Percentiles rank a stretch among this genome's conserved stretches.
Evolutionary conservation across 83 land plant genomes (phyloP).

Genomic region (Isoetes engelmannii): DNA sequence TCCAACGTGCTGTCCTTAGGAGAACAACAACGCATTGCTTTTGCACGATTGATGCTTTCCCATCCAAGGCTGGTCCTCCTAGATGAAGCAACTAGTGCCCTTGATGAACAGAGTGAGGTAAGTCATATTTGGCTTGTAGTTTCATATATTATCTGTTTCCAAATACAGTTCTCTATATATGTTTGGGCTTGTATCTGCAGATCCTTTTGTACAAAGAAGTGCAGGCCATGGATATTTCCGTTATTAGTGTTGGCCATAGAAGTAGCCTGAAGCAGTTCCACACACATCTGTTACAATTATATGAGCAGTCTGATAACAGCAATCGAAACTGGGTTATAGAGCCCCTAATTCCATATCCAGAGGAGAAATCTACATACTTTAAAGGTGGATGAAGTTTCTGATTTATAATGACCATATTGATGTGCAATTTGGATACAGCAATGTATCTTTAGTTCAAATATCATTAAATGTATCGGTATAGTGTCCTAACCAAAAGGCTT

Average conservation of each 20-base stretch:
- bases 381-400: too few relatives aligned
- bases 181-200: constrained; percentile 35
- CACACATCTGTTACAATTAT: constrained; percentile 37
- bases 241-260: constrained; percentile 81
- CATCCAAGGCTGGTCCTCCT: constrained; percentile 65
- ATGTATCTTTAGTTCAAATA: too few relatives aligned
- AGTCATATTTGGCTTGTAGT: not conserved
- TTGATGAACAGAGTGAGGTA: constrained; percentile 95
- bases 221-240: constrained; percentile 62
- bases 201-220: constrained; percentile 59
- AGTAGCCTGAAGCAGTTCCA: constrained; percentile 57
- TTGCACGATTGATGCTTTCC: constrained; percentile 80
- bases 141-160: not conserved
- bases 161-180: not conserved
- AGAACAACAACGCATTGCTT: constrained; percentile 96
- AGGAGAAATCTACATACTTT: too few relatives aligned
- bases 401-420: too few relatives aligned
- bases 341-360: not conserved
- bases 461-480: too few relatives aligned
- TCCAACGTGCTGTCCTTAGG: constrained; percentile 93
- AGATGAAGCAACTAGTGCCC: constrained; percentile 95
- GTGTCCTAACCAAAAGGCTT: too few relatives aligned
- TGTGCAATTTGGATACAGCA: too few relatives aligned
- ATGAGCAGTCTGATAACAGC: constrained; percentile 1
- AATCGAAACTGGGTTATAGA: not conserved